Conservation (phyloP, 225 moss, liverwort and hornwort genomes). For the Ulota crispa region DNA sequence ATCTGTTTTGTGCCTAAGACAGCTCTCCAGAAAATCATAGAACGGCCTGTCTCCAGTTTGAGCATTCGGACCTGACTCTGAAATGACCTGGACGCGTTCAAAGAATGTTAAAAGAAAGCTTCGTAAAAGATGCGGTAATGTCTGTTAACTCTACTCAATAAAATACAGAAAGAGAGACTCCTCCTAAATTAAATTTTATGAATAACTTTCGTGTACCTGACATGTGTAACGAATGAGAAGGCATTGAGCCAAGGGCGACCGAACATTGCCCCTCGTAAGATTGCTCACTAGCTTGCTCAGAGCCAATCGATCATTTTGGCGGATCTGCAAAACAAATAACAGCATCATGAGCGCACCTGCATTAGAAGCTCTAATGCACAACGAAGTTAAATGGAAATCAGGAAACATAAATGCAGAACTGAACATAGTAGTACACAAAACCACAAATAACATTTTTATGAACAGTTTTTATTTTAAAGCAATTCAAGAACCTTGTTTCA, state of each 20-base stretch:
- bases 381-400: not conserved
- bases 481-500: not conserved
- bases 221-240: slow-evolving; percentile 88
- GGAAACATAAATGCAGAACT: not conserved
- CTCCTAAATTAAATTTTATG: not conserved
- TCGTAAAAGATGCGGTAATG: not conserved
- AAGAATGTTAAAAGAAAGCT: not conserved
- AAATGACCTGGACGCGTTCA: slow-evolving; percentile 62
- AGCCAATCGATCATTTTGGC: slow-evolving; percentile 88
- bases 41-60: slow-evolving; percentile 86
- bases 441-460: not conserved
- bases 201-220: slow-evolving; percentile 50
- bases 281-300: slow-evolving; percentile 85
- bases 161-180: not conserved
- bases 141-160: slow-evolving; percentile 4
- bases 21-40: slow-evolving; percentile 84
- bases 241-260: slow-evolving; percentile 91
- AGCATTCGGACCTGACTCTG: slow-evolving; percentile 63
- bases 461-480: not conserved
- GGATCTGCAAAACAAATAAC: slow-evolving; percentile 55
- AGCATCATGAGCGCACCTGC: not conserved
- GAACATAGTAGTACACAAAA: not conserved
- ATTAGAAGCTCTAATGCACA: not conserved
- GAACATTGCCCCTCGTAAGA: slow-evolving; percentile 77
- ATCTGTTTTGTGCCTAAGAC: slow-evolving; percentile 82